Conservation (phyloP, 2,329 filamentous ascomycete genomes). For the Ustulina deusta region DNA sequence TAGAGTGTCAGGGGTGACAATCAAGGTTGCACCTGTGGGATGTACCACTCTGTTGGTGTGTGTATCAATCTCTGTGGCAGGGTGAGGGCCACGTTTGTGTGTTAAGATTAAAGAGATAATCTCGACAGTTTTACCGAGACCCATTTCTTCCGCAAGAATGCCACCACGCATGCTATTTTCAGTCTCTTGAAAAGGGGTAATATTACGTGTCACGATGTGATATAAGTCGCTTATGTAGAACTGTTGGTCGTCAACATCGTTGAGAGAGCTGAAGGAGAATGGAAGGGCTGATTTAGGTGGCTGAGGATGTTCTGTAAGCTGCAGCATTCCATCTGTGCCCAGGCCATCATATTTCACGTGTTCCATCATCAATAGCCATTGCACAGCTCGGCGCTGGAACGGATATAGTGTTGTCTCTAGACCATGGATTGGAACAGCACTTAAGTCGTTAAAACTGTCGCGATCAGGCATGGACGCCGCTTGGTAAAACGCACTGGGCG, state of each 20-base stretch:
- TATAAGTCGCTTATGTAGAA: slow-evolving; percentile 68
- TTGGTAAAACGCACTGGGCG: slow-evolving; percentile 74
- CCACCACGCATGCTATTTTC: slow-evolving; percentile 66
- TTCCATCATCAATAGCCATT: slow-evolving; percentile 78
- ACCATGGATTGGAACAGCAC: slow-evolving; percentile 57
- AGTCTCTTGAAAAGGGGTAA: slow-evolving; percentile 56
- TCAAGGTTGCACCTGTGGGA: slow-evolving; percentile 68
- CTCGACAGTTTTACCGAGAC: slow-evolving; percentile 83
- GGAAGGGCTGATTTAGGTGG: slow-evolving; percentile 46
- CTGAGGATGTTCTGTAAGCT: slow-evolving; percentile 47
- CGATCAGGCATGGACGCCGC: slow-evolving; percentile 71
- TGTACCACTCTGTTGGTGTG: slow-evolving; percentile 59
- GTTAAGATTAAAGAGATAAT: slow-evolving; percentile 76
- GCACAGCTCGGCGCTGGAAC: slow-evolving; percentile 77
- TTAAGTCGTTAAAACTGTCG: slow-evolving; percentile 52
- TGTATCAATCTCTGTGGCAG: slow-evolving; percentile 50
- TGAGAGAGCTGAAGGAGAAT: slow-evolving; percentile 58
- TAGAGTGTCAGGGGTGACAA: slow-evolving; percentile 69
- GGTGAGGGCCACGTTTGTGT: slow-evolving; percentile 60
- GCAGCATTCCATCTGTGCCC: slow-evolving; percentile 32
- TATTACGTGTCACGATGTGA: slow-evolving; percentile 67
- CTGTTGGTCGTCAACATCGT: slow-evolving; percentile 59
- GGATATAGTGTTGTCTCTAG: slow-evolving; percentile 71
- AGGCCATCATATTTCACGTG: slow-evolving; percentile 63
- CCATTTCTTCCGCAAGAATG: slow-evolving; percentile 85